Evolutionary conservation across 345 rosid species (phyloP).

Genomic region (Euphorbia lathyris): DNA sequence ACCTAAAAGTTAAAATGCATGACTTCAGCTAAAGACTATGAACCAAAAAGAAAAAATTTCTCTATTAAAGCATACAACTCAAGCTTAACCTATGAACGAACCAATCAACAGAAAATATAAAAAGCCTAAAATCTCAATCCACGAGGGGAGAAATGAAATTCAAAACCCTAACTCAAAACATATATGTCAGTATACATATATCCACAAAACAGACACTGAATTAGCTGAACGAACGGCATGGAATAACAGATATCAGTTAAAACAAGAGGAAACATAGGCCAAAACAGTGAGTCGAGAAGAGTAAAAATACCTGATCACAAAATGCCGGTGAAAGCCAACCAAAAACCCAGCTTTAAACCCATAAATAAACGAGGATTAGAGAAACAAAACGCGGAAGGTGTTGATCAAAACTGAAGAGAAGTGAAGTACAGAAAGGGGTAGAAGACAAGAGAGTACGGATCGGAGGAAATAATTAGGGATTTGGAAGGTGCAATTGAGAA

Average conservation of each 20-base stretch:
- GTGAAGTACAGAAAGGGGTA: conserved; percentile 3
- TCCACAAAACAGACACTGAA: not conserved
- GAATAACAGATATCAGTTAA: not conserved
- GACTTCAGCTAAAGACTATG: not conserved
- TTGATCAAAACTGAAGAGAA: conserved; percentile 1
- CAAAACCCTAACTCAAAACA: not conserved
- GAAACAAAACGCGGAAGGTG: not conserved
- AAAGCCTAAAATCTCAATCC: no score
- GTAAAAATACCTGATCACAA: not conserved
- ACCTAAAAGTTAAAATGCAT: not conserved
- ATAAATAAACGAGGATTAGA: not conserved
- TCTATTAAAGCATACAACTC: not conserved
- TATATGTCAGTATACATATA: no score
- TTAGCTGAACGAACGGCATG: not conserved
- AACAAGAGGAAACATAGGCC: not conserved
- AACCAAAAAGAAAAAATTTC: not conserved
- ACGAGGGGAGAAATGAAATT: not conserved
- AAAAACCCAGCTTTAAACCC: conserved; percentile 15
- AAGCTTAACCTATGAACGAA: not conserved
- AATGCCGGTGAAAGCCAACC: conserved; percentile 1
- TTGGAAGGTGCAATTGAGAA: not conserved
- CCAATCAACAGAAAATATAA: no score
- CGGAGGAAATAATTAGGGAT: conserved; percentile 2
- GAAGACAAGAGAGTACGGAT: conserved; percentile 5
- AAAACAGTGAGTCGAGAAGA: not conserved